These are phyloP conservation scores for Coriaria nepalensis DNA, from an alignment of 306 rosid species.

Conservation along the genomic window DNA sequence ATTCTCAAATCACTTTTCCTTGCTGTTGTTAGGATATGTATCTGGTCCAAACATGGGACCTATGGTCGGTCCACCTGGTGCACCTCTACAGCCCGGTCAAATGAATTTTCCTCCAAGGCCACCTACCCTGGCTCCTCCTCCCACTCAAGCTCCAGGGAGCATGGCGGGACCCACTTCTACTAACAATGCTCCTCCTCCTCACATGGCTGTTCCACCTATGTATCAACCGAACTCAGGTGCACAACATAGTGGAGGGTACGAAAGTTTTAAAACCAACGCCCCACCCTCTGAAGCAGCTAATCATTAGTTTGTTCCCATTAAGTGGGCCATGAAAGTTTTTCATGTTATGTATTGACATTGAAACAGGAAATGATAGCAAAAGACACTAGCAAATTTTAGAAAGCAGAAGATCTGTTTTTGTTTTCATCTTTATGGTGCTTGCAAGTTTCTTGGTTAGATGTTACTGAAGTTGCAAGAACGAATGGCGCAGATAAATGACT, in stretches of 20 bases:
- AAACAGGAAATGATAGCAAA: too few relatives aligned
- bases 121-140: slow-evolving; percentile 21
- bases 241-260: slow-evolving; percentile 34
- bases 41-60: slow-evolving; percentile 25
- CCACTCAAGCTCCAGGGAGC: slow-evolving; percentile 23
- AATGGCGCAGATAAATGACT: too few relatives aligned
- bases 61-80: slow-evolving; percentile 48
- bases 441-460: too few relatives aligned
- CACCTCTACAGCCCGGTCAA: slow-evolving; percentile 30
- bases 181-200: slow-evolving; percentile 20
- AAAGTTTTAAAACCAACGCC: slow-evolving; percentile 25
- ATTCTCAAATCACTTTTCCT: background rate
- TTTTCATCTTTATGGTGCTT: too few relatives aligned
- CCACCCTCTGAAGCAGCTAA: slow-evolving; percentile 24
- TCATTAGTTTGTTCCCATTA: slow-evolving; percentile 14
- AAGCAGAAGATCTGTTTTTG: too few relatives aligned
- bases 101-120: slow-evolving; percentile 28
- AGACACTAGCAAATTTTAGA: too few relatives aligned
- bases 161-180: slow-evolving; percentile 17
- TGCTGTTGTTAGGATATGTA: slow-evolving; percentile 19
- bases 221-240: slow-evolving; percentile 32
- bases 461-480: too few relatives aligned
- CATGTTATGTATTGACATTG: too few relatives aligned
- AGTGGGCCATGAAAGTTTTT: too few relatives aligned
- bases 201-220: slow-evolving; percentile 8